Percentiles rank a stretch among this genome's conserved stretches.
Conservation (phyloP, 2,329 filamentous ascomycete genomes). For the Xylariaceae sp. region DNA sequence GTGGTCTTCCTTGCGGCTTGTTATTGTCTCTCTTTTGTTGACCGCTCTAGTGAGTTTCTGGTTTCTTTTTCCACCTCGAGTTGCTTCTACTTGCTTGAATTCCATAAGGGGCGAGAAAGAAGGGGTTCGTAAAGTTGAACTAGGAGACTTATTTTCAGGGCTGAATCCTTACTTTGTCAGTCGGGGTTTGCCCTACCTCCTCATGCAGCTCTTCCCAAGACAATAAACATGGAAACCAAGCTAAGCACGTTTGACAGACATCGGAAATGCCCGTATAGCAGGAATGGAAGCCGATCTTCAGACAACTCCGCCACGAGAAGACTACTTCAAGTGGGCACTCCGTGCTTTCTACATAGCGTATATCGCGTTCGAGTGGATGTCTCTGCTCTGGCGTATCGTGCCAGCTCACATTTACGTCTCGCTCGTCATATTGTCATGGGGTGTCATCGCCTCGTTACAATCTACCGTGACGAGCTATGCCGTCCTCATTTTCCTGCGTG, state of each 20-base stretch:
- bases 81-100: neutral
- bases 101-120: no score
- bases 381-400: slow-evolving; percentile 57
- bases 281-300: slow-evolving; percentile 63
- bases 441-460: slow-evolving; percentile 73
- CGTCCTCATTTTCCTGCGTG: slow-evolving; percentile 53
- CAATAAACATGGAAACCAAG: neutral
- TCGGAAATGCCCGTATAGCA: slow-evolving; percentile 62
- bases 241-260: slow-evolving; percentile 41
- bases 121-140: no score
- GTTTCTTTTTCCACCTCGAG: neutral
- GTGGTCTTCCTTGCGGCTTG: slow-evolving; percentile 79
- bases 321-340: slow-evolving; percentile 60
- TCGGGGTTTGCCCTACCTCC: neutral
- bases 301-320: slow-evolving; percentile 41
- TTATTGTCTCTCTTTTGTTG: slow-evolving; percentile 82
- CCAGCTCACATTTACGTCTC: slow-evolving; percentile 57
- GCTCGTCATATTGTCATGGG: slow-evolving; percentile 73
- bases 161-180: neutral
- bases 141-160: no score
- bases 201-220: neutral
- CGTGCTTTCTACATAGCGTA: slow-evolving; percentile 63
- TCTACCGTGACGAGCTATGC: slow-evolving; percentile 62
- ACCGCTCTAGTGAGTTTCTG: slow-evolving; percentile 68
- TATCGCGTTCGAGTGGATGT: slow-evolving; percentile 64